Evolutionary conservation across 2,329 filamentous ascomycete species (phyloP).

Genomic region (Ophiocordyceps camponoti-floridani): DNA sequence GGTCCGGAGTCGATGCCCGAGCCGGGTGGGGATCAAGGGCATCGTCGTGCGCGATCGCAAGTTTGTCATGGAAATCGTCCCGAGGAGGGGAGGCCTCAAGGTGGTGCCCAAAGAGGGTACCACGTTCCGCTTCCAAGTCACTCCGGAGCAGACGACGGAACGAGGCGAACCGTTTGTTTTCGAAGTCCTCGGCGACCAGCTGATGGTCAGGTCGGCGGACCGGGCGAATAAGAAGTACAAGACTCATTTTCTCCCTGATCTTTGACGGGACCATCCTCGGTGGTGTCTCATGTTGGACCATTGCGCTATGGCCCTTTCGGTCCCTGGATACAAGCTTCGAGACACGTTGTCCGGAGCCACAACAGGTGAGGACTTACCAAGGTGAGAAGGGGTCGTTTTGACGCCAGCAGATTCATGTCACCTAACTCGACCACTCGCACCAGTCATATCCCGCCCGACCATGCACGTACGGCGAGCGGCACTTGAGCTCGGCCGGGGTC

Average conservation of each 20-base stretch:
- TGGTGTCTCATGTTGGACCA: no score
- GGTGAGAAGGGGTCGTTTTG: neutral
- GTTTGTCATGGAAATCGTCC: conserved; percentile 74
- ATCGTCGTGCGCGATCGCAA: conserved; percentile 82
- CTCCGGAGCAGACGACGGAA: conserved; percentile 11
- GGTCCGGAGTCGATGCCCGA: conserved; percentile 61
- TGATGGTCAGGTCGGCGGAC: conserved; percentile 67
- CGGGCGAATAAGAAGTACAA: conserved; percentile 87
- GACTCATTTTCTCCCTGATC: conserved; percentile 55
- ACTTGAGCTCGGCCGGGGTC: no score
- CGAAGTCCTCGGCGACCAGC: conserved; percentile 76
- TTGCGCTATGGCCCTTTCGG: neutral
- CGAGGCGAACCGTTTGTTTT: conserved; percentile 39
- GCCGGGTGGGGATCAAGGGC: conserved; percentile 66
- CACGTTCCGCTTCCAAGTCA: conserved; percentile 61
- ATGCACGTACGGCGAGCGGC: no score
- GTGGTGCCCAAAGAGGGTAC: conserved; percentile 80
- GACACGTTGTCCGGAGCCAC: neutral
- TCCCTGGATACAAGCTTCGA: neutral
- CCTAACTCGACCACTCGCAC: no score
- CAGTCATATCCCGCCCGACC: no score
- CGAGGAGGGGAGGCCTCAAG: conserved; percentile 51
- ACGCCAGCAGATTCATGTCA: no score
- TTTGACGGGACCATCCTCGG: conserved; percentile 31
- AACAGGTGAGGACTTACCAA: neutral